Base-by-base conservation (phyloP, 2,329 filamentous ascomycete genomes). In the Lasiodiplodia citricola region DNA sequence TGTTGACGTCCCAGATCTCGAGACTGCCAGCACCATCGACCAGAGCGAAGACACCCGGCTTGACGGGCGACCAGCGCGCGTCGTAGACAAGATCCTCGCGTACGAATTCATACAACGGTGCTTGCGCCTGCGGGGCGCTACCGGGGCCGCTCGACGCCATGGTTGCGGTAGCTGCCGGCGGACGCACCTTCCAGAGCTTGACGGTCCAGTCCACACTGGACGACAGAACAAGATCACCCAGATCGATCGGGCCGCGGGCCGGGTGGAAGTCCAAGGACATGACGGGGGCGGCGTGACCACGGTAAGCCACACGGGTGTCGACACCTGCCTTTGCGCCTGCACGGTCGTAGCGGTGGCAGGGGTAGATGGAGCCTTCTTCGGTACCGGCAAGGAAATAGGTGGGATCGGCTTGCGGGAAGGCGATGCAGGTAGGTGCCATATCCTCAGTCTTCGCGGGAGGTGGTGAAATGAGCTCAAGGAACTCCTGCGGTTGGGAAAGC, bases 21-120 rank as follows among this genome's bases (percentile, higher is more conserved):
- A 99, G 85, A 80, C 90, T 92, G 37, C 96, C 96, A 2, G 92
- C 93, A 41, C 96, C 96, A 74, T 99, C 96, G 2, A 98, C 96
- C 23, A 97, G 88, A 1, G 93, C 93, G 80, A 99, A 99, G 10
- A 99, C 92, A 47, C 94, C 94, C 0, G 96, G 96, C 78, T 96
- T 95, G 72, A 96, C 88, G 0, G 96, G 96, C 16, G 93, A 97
- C 96, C 96, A 99, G 66, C 91, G 91, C 2, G 93, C 94, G 78
- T 97, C 95, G 81, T 99, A 99, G 64, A 99, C 94, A 23, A 97
- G 91, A 75, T 99, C 96, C 81, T 99, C 96, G 67, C 96, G 91
- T 23, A 92, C 91, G 76, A 99, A 93, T 72, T 98, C 94, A 14
- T 98, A 86, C 31, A 99, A 85, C 0, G 96, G 96, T 2, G 87